phyloP scores from a whole-genome alignment of 805 yeast species.

The Jamesozyma jinghongensis region DNA sequence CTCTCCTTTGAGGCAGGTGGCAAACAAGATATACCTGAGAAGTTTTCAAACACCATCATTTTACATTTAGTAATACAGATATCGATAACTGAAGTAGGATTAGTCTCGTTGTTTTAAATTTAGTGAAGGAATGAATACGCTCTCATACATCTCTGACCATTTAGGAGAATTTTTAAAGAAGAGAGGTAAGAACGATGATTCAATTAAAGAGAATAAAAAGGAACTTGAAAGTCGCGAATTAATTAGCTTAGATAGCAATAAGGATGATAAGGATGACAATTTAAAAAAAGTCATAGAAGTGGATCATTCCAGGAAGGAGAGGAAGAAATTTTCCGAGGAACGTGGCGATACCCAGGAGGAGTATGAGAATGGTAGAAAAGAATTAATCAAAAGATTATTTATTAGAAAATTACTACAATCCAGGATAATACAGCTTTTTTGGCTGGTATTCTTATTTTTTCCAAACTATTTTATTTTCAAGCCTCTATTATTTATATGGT shows the following conservation, averaged over 20 bases:
- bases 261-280: neutral
- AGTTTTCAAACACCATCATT: no score
- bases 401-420: neutral
- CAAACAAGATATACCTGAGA: no score
- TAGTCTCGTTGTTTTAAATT: no score
- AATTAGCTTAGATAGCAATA: no score
- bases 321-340: no score
- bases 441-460: slow-evolving; percentile 34
- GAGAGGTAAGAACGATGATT: neutral
- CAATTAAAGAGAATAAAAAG: neutral
- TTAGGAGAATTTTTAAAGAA: neutral
- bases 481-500: slow-evolving; percentile 44
- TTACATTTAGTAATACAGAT: no score
- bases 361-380: no score
- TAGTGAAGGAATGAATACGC: slow-evolving; percentile 15
- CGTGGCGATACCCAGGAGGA: neutral
- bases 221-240: no score
- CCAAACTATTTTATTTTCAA: slow-evolving; percentile 44
- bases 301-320: neutral
- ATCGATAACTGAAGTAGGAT: no score
- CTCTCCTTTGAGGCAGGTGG: no score
- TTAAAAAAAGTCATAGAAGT: neutral
- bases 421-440: slow-evolving; percentile 1
- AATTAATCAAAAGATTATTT: neutral
- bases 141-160: slow-evolving; percentile 25